Evolutionary conservation across 495 filamentous ascomycete genomes (phyloP), one percentile per base, ranked within the genome.

Genomic region (Immersiella caudata): DNA sequence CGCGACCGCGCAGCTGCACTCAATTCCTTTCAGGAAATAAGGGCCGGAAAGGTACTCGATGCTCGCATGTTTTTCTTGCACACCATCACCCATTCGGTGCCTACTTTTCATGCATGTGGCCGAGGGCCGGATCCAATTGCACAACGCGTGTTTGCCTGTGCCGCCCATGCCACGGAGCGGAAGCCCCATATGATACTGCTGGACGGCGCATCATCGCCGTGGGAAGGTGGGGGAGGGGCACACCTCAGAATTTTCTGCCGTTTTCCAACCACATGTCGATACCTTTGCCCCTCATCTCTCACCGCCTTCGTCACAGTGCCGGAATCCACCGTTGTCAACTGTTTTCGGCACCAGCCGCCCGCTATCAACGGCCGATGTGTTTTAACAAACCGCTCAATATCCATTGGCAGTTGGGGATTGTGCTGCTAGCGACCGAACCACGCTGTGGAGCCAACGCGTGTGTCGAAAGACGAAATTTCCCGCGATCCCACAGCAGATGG

Each of bases 121-220:
- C 68, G 65, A 67, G 61, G 36, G 16, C 62, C 67, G 67, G 67
- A 69, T 66, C 52, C 54, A 66, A 59, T 65, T 58, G 63, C 51
- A 58, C 64, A n/a, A n/a, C 11, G 33, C 18, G 36, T 11, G 62
- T 60, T 50, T 33, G 55, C 29, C 22, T 16, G 18, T 14, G 62
- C 8, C 2, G 12, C 63, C 52, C 51, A 60, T 54, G 11, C 56
- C 21, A 59, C 26, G 59, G 25, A 49, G 59, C 64, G 46, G n/a
- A 35, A 51, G 40, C 25, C 18, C 56, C 64, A 50, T 9, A 46
- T 46, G 40, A 46, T 18, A 14, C 40, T 46, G 40, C 11, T 46
- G 58, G 49, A 49, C 16, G 18, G 8, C 51, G 11, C 40, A 40
- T 27, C 21, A 20, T 8, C 16, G 51, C 51, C 26, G 5, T 2